phyloP scores from a whole-genome alignment of 2,329 filamentous ascomycete species.

The Purpureocillium lavendulum region DNA sequence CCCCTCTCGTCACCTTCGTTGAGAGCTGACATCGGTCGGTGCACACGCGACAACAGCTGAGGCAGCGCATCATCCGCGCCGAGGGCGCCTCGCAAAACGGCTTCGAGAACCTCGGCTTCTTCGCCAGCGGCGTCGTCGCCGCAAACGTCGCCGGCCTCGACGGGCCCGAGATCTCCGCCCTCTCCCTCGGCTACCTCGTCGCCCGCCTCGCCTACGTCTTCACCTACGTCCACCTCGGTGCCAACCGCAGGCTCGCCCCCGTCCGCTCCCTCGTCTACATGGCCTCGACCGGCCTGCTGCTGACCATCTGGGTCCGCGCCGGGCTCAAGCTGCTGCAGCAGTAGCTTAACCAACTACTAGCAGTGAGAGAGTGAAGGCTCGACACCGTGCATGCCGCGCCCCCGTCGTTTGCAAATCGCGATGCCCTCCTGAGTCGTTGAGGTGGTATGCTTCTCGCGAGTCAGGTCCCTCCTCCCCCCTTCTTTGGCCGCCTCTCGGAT shows the following conservation, averaged over 20 bases:
- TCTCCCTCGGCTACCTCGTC: conserved; percentile 30
- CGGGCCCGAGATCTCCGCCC: conserved; percentile 26
- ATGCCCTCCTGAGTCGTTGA: no score
- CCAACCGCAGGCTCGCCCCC: conserved; percentile 25
- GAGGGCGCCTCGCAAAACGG: conserved; percentile 39
- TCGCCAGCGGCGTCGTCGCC: conserved; percentile 33
- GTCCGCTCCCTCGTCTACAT: conserved; percentile 31
- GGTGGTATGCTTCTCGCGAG: no score
- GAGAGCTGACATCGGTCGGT: no score
- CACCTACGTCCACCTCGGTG: conserved; percentile 34
- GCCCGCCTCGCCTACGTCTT: conserved; percentile 31
- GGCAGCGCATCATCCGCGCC: conserved; percentile 45
- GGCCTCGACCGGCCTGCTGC: conserved; percentile 20
- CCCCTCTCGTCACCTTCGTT: no score
- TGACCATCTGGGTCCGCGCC: conserved; percentile 33
- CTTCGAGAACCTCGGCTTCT: conserved; percentile 35
- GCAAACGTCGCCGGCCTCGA: conserved; percentile 35
- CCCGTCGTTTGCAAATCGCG: no score
- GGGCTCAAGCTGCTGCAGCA: conserved; percentile 15
- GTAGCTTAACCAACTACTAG: no score
- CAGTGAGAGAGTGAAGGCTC: no score
- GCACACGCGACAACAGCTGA: conserved; percentile 23
- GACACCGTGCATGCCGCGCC: no score
- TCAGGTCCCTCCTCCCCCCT: no score
- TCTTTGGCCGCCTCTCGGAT: no score